Evolutionary conservation across 148 eudicot species (phyloP).

Genomic region (Vaccinium myrtillus): DNA sequence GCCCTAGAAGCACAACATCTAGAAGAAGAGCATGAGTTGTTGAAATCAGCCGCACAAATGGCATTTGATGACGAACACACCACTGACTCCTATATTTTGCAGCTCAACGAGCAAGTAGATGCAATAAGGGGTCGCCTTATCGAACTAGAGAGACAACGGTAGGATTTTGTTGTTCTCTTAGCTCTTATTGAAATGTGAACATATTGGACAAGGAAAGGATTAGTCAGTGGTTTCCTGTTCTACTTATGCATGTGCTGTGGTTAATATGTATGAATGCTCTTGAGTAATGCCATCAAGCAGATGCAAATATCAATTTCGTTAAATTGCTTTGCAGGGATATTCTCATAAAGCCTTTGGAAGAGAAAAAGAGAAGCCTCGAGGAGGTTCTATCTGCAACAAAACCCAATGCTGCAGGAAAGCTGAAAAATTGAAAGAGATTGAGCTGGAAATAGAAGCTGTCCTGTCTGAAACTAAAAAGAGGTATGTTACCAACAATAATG

Average conservation of each 20-base stretch:
- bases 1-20: conserved; percentile 24
- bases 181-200: background rate
- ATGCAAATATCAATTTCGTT: conserved; percentile 1
- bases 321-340: conserved; percentile 25
- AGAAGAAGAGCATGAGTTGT: conserved; percentile 39
- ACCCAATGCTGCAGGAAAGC: conserved; percentile 41
- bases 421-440: conserved; percentile 43
- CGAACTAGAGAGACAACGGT: conserved; percentile 43
- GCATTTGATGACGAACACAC: conserved; percentile 36
- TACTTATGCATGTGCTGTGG: background rate
- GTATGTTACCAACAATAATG: conserved; percentile 28
- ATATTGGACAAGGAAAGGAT: background rate
- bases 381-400: conserved; percentile 33
- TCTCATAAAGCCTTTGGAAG: conserved; percentile 33
- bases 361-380: conserved; percentile 39
- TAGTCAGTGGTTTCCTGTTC: background rate
- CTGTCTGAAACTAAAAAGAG: conserved; percentile 48
- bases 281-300: background rate
- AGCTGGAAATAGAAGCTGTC: conserved; percentile 41
- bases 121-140: conserved; percentile 31
- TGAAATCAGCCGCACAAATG: conserved; percentile 49
- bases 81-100: conserved; percentile 28
- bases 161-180: conserved; percentile 15
- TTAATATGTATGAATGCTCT: background rate
- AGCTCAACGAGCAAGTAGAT: conserved; percentile 37